phyloP scores from a whole-genome alignment of 2,329 filamentous ascomycete genomes.

The Aspergillus quadricinctus region DNA sequence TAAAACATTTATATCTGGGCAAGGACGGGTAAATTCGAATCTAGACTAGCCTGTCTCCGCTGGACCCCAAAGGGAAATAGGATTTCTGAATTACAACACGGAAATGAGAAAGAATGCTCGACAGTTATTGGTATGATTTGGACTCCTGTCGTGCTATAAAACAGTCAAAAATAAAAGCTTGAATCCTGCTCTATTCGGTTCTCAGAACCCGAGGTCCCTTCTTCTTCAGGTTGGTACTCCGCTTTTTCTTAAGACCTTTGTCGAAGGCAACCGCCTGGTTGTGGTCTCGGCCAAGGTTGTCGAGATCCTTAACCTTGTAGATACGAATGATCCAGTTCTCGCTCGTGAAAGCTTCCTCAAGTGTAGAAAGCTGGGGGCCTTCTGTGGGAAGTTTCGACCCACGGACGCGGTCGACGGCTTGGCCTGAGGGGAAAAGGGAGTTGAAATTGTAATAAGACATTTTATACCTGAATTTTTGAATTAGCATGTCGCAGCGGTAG shows the following conservation, averaged over 20 bases:
- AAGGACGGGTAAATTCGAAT: background rate
- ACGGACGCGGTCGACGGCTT: constrained; percentile 87
- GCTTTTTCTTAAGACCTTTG: constrained; percentile 51
- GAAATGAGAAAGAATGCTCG: background rate
- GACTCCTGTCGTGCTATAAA: constrained; percentile 8
- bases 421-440: constrained; percentile 82
- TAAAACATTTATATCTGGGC: background rate
- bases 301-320: constrained; percentile 98
- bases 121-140: background rate
- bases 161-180: constrained; percentile 6
- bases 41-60: background rate
- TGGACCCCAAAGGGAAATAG: background rate
- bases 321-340: constrained; percentile 99
- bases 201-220: constrained; percentile 42
- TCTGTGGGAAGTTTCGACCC: constrained; percentile 74
- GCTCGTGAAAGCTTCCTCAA: constrained; percentile 97
- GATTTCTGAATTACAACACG: background rate
- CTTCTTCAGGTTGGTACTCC: constrained; percentile 41
- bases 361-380: constrained; percentile 76
- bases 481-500: constrained; percentile 16
- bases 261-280: constrained; percentile 55
- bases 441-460: constrained; percentile 99
- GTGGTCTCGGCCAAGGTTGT: constrained; percentile 92
- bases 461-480: constrained; percentile 72
- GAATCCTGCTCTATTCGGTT: constrained; percentile 33